Percentiles rank a stretch among this genome's conserved stretches.
These are phyloP conservation scores for Amyloporia xantha DNA, from an alignment of 768 basidiomycete genomes.

Conservation along the genomic window DNA sequence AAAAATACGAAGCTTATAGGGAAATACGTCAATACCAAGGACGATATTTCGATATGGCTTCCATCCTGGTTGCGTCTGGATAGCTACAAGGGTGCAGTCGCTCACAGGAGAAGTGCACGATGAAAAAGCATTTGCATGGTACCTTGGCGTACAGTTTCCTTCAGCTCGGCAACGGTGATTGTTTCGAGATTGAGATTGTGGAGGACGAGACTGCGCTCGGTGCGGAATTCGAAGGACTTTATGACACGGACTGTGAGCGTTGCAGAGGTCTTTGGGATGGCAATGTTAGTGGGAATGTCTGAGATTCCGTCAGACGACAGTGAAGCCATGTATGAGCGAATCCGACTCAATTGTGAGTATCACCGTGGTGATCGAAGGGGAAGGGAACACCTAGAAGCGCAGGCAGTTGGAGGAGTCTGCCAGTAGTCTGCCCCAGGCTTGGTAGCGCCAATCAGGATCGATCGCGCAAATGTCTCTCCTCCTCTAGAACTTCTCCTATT, in stretches of 20 bases:
- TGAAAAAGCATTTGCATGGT: slow-evolving; percentile 11
- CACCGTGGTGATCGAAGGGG: too few relatives aligned
- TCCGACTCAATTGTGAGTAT: too few relatives aligned
- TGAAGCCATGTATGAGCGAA: too few relatives aligned
- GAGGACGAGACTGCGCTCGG: slow-evolving; percentile 81
- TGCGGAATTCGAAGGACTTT: slow-evolving; percentile 92
- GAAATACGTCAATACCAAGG: slow-evolving; percentile 46
- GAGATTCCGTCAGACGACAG: slow-evolving; percentile 21
- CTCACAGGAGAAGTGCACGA: background rate
- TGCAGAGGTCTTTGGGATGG: slow-evolving; percentile 64
- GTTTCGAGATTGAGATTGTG: slow-evolving; percentile 72
- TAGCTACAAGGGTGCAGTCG: slow-evolving; percentile 35
- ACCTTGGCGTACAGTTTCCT: slow-evolving; percentile 67
- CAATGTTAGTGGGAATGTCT: slow-evolving; percentile 53
- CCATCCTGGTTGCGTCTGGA: slow-evolving; percentile 74
- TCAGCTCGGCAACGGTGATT: slow-evolving; percentile 75
- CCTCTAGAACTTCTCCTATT: too few relatives aligned
- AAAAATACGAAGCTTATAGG: slow-evolving; percentile 1
- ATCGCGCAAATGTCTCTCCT: too few relatives aligned
- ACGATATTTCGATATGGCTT: slow-evolving; percentile 75
- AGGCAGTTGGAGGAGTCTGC: too few relatives aligned
- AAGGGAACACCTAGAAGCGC: too few relatives aligned
- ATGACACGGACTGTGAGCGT: slow-evolving; percentile 89
- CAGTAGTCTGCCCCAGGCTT: too few relatives aligned
- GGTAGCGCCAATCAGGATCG: too few relatives aligned